Evolutionary conservation across 345 rosid species (phyloP), one percentile per base, ranked within the genome.

Genomic region (Populus davidiana): DNA sequence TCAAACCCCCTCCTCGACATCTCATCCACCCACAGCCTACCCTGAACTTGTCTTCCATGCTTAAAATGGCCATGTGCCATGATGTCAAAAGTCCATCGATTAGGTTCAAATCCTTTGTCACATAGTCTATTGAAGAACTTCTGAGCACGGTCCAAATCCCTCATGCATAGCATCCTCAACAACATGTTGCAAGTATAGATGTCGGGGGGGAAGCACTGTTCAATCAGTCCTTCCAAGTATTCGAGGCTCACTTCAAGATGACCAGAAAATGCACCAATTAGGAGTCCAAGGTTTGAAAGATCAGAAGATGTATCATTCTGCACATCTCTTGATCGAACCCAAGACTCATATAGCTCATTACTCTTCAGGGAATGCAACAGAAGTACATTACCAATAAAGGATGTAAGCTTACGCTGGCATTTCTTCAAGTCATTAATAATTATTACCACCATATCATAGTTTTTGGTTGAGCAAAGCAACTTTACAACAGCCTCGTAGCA

Each of bases 301-400:
- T 68, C 8, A 74, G 81, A 81, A 36, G 91, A 78, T 69, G 74
- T 78, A 80, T 80, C 87, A 71, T 86, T 81, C 25, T 74, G 79
- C 75, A 75, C 80, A 70, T 82, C 81, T 80, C 85, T 81, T 69
- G 71, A 83, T 62, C 71, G 83, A 77, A 82, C 72, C 97, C 97
- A 93, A 61, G 92, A 89, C 74, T 83, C 85, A 80, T 82, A 88
- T 62, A 96, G 86, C 65, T 83, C 79, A 35, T 54, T 81, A 79
- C 76, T 81, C 73, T 67, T 86, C 77, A 84, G 77, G 75, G 94
- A 86, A 77, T 90, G 88, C 68, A 76, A 83, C 81, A 93, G 77
- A 77, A 96, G 91, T 12, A 71, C 82, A 72, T 96, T 96, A 67
- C 99, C 99, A 7, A 88, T 85, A 77, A 86, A 92, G 29, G 99